Evolutionary conservation across 805 yeast species (phyloP), one percentile per base, ranked within the genome.

Genomic region (Metschnikowia kofuensis): DNA sequence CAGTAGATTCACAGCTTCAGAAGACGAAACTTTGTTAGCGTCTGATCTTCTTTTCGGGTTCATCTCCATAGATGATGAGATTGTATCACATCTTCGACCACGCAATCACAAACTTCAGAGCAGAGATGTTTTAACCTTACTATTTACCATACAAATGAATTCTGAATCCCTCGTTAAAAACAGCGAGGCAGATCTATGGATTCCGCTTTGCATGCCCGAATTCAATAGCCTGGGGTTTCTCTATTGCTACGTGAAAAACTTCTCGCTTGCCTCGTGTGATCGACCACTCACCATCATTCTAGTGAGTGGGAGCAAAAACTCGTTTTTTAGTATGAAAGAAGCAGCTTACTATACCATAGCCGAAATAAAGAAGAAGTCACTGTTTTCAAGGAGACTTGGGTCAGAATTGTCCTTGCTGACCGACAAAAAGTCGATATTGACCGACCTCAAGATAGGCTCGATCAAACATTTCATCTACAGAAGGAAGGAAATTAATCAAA

Each of bases 181-280:
- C 58, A 52, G 78, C 55, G 61, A 74, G 48, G 87, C 87, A 56
- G 97, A 91, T 60, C 80, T 89, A 49, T 94, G 98, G 98, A 79
- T 88, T 11, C 99, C 99, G 0, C 75, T 92, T 0, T 92, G 99
- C 65, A 75, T 92, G 63, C 96, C 98, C 0, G 82, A 87, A 56
- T 92, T 92, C 71, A 92, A 94, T 61, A 70, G 89, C 1, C 83
- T 83, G 54, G 99, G 99, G 9, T 94, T 91, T 59, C 67, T 92
- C 6, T 87, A 94, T 61, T 83, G 89, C 11, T 89, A 86, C 59
- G 86, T 90, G 39, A 83, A 82, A 49, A 59, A 54, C 28, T 59
- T 69, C 34, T 53, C 56, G 16, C 45, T 70, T 34, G 35, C 49
- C 49, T 12, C 56, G 53, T 28, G 45, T 42, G 31, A 44, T 35